Evolutionary conservation across 2,329 filamentous ascomycete genomes (phyloP).

Genomic region (Moelleriella libera): DNA sequence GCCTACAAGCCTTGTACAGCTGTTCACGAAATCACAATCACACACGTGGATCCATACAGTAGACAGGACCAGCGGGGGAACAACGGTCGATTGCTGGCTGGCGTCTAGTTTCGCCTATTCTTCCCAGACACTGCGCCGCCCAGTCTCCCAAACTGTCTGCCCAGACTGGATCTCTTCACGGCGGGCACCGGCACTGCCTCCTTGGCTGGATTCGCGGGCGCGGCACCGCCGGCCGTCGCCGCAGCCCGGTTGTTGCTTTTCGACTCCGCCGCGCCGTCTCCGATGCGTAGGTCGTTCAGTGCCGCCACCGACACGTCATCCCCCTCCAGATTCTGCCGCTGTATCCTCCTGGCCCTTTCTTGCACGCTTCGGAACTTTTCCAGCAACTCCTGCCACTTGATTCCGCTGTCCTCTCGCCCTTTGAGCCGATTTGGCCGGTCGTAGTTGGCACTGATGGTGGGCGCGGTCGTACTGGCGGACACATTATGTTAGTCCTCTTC

Average conservation of each 20-base stretch:
- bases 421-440: conserved; percentile 69
- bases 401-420: conserved; percentile 66
- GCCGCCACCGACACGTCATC: conserved; percentile 32
- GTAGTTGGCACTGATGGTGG: conserved; percentile 41
- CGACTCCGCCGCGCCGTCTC: conserved; percentile 24
- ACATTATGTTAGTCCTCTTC: not conserved
- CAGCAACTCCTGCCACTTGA: conserved; percentile 83
- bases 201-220: conserved; percentile 32
- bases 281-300: conserved; percentile 25
- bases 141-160: conserved; percentile 54
- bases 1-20: no score
- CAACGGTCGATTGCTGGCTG: no score
- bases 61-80: no score
- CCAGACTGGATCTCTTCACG: conserved; percentile 48
- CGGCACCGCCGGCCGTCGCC: conserved; percentile 11
- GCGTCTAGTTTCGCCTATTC: conserved; percentile 30
- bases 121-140: conserved; percentile 58
- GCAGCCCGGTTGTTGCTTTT: conserved; percentile 25
- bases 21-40: no score
- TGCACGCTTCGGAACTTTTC: conserved; percentile 92
- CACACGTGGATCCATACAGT: no score
- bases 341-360: conserved; percentile 63
- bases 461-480: conserved; percentile 25
- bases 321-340: conserved; percentile 41
- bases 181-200: conserved; percentile 27